Percentiles rank a stretch among this genome's conserved stretches.
Conservation (phyloP, 2,329 filamentous ascomycete genomes). For the Aspergillus persii region DNA sequence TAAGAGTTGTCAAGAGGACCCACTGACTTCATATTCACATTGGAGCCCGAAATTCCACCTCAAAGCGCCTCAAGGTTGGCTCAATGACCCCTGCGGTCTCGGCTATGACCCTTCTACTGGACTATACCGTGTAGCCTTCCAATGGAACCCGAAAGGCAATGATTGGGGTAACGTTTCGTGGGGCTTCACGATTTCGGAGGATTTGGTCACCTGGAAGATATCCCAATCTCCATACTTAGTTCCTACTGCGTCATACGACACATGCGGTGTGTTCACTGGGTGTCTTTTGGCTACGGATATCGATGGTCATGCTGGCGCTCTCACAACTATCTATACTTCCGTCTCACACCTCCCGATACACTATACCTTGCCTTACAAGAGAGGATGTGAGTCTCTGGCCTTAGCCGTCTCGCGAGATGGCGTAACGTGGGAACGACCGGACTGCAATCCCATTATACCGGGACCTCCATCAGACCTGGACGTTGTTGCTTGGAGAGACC, state of each 20-base stretch:
- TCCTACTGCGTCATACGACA: too few relatives aligned
- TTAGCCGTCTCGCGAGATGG: background rate
- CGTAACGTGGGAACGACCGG: too few relatives aligned
- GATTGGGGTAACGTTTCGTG: too few relatives aligned
- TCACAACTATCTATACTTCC: background rate
- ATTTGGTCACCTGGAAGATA: too few relatives aligned
- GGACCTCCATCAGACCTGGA: too few relatives aligned
- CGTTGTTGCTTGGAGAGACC: too few relatives aligned
- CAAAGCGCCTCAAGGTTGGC: background rate
- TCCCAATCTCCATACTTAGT: too few relatives aligned
- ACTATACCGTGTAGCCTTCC: background rate
- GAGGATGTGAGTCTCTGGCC: background rate
- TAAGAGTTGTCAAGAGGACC: too few relatives aligned
- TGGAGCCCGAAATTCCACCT: background rate
- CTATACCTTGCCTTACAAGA: background rate
- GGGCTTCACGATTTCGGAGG: too few relatives aligned
- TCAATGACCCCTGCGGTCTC: background rate
- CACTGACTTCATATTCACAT: background rate
- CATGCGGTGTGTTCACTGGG: background rate
- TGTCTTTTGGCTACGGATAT: background rate
- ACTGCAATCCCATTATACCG: too few relatives aligned
- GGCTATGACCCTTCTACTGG: background rate
- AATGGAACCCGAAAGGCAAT: too few relatives aligned
- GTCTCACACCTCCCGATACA: background rate
- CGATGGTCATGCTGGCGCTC: background rate